Percentiles rank a stretch among this genome's conserved stretches.
phyloP scores from a whole-genome alignment of 306 rosid species.

The Luffa acutangula region DNA sequence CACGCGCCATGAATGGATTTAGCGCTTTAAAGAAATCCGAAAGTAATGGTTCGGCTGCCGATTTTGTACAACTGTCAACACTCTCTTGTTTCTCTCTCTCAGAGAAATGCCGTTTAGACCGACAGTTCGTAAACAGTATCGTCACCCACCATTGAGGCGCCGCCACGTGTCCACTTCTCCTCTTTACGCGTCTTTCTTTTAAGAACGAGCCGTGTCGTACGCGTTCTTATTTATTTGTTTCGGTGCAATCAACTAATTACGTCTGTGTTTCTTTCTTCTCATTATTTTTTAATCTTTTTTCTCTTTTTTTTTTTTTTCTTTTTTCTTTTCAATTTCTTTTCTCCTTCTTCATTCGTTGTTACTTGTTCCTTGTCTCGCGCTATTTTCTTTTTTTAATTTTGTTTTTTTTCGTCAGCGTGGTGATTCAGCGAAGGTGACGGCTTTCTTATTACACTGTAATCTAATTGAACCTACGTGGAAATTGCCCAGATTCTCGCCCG shows the following conservation, averaged over 20 bases:
- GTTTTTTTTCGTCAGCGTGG: neutral
- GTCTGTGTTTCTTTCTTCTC: neutral
- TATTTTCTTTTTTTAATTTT: too few species aligned
- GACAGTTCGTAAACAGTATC: constrained; percentile 8
- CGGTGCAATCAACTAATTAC: neutral
- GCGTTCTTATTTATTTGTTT: neutral
- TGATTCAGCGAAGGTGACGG: neutral
- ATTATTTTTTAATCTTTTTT: neutral
- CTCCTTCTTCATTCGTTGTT: neutral
- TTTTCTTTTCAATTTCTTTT: neutral
- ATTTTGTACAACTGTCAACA: neutral
- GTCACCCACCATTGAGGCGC: neutral
- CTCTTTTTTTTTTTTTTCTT: too few species aligned
- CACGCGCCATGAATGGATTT: neutral
- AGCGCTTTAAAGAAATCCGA: neutral
- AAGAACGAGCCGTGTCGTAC: neutral
- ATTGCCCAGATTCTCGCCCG: neutral
- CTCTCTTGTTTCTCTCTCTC: neutral
- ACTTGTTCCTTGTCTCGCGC: neutral
- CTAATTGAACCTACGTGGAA: neutral
- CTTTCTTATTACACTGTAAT: neutral
- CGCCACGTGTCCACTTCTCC: neutral
- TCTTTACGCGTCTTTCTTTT: constrained; percentile 1
- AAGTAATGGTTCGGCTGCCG: constrained; percentile 4
- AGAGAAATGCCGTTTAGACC: neutral